These are phyloP conservation scores for Begonia masoniana DNA, from an alignment of 306 rosid species.

Conservation along the genomic window DNA sequence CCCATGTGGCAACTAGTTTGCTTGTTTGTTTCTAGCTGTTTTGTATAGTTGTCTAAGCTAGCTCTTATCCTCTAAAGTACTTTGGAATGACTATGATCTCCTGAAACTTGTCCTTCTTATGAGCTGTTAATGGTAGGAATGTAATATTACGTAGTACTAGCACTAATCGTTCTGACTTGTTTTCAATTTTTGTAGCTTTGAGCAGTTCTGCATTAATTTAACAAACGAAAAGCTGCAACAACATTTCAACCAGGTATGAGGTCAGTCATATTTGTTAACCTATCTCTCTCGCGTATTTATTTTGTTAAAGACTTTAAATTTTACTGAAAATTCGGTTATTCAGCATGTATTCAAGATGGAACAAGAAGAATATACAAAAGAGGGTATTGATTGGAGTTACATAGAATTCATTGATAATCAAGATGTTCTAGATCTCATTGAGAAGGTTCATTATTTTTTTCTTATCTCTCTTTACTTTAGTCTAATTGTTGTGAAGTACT, in stretches of 20 bases:
- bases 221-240: slow-evolving; percentile 96
- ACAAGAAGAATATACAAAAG: slow-evolving; percentile 78
- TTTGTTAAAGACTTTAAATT: slow-evolving; percentile 16
- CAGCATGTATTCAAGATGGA: slow-evolving; percentile 95
- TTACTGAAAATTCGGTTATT: slow-evolving; percentile 25
- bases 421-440: slow-evolving; percentile 82
- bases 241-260: slow-evolving; percentile 99
- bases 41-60: slow-evolving; percentile 3
- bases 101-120: not conserved
- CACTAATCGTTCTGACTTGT: slow-evolving; percentile 6
- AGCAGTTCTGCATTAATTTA: slow-evolving; percentile 82
- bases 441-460: slow-evolving; percentile 44
- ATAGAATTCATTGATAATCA: slow-evolving; percentile 82
- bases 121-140: slow-evolving; percentile 3
- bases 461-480: not conserved
- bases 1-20: not conserved
- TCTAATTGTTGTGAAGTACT: not conserved
- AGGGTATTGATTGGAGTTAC: slow-evolving; percentile 88
- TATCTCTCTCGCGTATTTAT: slow-evolving; percentile 15
- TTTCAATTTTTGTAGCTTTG: slow-evolving; percentile 54
- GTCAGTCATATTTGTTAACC: slow-evolving; percentile 62
- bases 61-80: not conserved
- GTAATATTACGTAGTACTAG: slow-evolving; percentile 1
- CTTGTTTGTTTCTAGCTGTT: slow-evolving; percentile 2
- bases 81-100: slow-evolving; percentile 4